Evolutionary conservation across 352 stramenopile genomes (phyloP).

Genomic region (Phytophthora cactorum): DNA sequence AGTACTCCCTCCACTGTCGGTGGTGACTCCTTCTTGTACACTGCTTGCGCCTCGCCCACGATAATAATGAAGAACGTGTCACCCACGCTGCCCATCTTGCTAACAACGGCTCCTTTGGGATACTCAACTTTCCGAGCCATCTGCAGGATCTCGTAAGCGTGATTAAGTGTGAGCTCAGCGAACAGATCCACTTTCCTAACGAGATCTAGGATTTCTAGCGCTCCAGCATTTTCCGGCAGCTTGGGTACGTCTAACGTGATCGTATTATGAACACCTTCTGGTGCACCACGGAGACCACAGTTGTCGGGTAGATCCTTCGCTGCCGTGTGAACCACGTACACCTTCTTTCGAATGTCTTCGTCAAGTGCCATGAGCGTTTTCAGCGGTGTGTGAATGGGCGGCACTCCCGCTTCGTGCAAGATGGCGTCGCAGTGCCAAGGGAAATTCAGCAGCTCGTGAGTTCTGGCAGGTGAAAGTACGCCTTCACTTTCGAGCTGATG

Average conservation of each 20-base stretch:
- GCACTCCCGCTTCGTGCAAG: constrained; percentile 94
- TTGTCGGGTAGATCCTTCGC: constrained; percentile 80
- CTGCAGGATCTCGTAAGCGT: constrained; percentile 89
- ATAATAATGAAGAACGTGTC: constrained; percentile 88
- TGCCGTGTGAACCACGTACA: constrained; percentile 96
- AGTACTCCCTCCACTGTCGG: constrained; percentile 7
- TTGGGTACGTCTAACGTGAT: constrained; percentile 79
- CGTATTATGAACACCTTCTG: constrained; percentile 89
- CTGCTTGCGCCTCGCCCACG: constrained; percentile 66
- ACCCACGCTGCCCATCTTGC: constrained; percentile 52
- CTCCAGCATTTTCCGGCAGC: constrained; percentile 75
- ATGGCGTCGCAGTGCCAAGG: constrained; percentile 94
- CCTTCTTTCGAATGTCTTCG: constrained; percentile 85
- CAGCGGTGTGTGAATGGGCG: constrained; percentile 96
- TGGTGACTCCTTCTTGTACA: constrained; percentile 45
- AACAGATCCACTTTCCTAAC: constrained; percentile 89
- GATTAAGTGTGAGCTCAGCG: constrained; percentile 77
- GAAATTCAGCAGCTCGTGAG: constrained; percentile 93
- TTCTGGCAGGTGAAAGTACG: constrained; percentile 84
- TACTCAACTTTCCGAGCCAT: constrained; percentile 81
- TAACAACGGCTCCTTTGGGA: constrained; percentile 57
- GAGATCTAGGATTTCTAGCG: constrained; percentile 85
- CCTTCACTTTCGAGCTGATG: constrained; percentile 80
- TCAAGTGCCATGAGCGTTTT: constrained; percentile 93
- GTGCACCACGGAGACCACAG: constrained; percentile 86